phyloP scores from a whole-genome alignment of 1,139 yeast genomes.

The Zygotorulaspora mrakii region DNA sequence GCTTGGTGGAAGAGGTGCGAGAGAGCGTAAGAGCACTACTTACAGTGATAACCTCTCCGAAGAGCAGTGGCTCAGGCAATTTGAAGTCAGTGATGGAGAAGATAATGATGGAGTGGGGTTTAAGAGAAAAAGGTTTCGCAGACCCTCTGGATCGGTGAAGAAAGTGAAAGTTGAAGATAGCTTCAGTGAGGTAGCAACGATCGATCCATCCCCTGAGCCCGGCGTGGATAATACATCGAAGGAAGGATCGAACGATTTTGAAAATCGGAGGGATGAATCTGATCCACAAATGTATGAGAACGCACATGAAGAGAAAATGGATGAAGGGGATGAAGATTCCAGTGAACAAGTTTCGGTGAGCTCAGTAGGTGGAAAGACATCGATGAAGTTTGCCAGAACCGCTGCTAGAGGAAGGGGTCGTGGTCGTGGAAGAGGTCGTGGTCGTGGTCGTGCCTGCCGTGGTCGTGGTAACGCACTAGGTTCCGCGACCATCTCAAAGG shows the following conservation, averaged over 20 bases:
- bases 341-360: conserved; percentile 2
- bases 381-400: conserved; percentile 27
- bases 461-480: no score
- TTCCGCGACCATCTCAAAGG: no score
- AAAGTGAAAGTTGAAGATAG: conserved; percentile 20
- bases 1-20: conserved; percentile 52
- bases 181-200: conserved; percentile 9
- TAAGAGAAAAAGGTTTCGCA: conserved; percentile 21
- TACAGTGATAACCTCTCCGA: conserved; percentile 73
- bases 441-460: conserved; percentile 24
- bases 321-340: conserved; percentile 5
- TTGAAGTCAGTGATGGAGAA: conserved; percentile 44
- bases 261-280: conserved; percentile 6
- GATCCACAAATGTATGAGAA: conserved; percentile 3
- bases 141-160: conserved; percentile 23
- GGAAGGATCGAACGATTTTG: conserved; percentile 9
- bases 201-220: conserved; percentile 12
- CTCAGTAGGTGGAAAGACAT: conserved; percentile 24
- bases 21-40: conserved; percentile 56
- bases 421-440: conserved; percentile 31
- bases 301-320: not conserved
- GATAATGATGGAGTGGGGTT: conserved; percentile 25
- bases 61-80: conserved; percentile 70
- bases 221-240: conserved; percentile 6
- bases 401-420: conserved; percentile 27